phyloP scores from a whole-genome alignment of 1,284 basidiomycete genomes.

The Neonothopanus nambi region DNA sequence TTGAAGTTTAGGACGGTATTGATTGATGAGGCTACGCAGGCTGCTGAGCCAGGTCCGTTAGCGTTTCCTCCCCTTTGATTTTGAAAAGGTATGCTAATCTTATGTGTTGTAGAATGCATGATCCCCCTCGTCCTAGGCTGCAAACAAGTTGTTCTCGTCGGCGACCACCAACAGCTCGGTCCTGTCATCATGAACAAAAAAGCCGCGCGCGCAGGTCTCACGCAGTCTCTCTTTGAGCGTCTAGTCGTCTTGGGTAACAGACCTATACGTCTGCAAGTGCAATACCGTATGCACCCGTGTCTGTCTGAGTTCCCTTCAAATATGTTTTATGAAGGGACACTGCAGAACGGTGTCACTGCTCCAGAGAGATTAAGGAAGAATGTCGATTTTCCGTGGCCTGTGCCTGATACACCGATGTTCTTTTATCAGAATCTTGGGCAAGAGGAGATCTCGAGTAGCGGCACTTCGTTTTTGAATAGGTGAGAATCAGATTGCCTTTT shows the following conservation, averaged over 20 bases:
- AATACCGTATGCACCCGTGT: constrained; percentile 99
- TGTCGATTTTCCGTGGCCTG: constrained; percentile 99
- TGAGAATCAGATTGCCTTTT: constrained; percentile 28
- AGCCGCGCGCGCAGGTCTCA: constrained; percentile 94
- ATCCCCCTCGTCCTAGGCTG: constrained; percentile 98
- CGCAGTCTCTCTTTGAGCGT: constrained; percentile 97
- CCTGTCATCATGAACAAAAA: constrained; percentile 99
- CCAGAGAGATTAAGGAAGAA: constrained; percentile 96
- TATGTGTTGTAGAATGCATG: constrained; percentile 83
- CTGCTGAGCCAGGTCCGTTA: constrained; percentile 90
- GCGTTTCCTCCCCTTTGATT: constrained; percentile 1
- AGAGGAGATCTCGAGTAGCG: constrained; percentile 98
- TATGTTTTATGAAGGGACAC: constrained; percentile 99
- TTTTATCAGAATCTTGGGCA: constrained; percentile 99
- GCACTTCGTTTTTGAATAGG: constrained; percentile 98
- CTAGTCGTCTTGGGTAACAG: constrained; percentile 94
- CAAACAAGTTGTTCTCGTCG: constrained; percentile 98
- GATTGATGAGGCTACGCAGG: constrained; percentile 98
- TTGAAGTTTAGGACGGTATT: constrained; percentile 98
- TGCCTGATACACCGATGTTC: constrained; percentile 98
- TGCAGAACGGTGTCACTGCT: constrained; percentile 99
- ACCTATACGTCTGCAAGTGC: constrained; percentile 97
- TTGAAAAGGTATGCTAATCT: constrained; percentile 16
- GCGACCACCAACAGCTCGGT: constrained; percentile 95
- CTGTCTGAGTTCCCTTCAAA: constrained; percentile 99